Evolutionary conservation across 805 yeast genomes (phyloP).

Genomic region (Schwanniomyces vanrijiae): DNA sequence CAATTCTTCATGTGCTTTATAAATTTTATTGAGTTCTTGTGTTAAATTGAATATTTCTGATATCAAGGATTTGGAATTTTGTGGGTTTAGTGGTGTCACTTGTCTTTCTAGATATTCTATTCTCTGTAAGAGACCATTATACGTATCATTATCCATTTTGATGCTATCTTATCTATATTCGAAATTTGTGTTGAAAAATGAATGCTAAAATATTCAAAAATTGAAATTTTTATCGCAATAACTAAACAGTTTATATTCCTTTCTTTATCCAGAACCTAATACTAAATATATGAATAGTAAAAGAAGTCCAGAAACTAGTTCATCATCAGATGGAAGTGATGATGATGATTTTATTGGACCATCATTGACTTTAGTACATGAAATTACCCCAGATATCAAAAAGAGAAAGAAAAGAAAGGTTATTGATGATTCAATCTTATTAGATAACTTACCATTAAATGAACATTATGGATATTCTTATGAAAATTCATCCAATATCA

Average conservation of each 20-base stretch:
- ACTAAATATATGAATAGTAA: constrained; percentile 1
- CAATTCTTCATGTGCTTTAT: constrained; percentile 17
- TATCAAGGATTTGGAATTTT: constrained; percentile 6
- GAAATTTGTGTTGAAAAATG: too few relatives aligned
- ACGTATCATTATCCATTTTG: constrained; percentile 3
- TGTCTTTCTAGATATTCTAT: constrained; percentile 2
- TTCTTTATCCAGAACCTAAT: too few relatives aligned
- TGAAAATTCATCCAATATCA: constrained; percentile 11
- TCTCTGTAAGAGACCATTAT: not conserved
- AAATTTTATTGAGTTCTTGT: constrained; percentile 11
- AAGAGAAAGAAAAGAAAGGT: constrained; percentile 1
- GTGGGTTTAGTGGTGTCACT: not conserved
- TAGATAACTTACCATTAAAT: constrained; percentile 2
- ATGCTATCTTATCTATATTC: too few relatives aligned
- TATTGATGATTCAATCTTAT: not conserved
- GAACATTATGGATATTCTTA: constrained; percentile 7
- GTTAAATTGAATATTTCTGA: constrained; percentile 15
- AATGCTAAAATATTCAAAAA: too few relatives aligned
- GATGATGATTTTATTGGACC: constrained; percentile 9
- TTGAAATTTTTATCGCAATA: not conserved
- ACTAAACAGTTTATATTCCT: not conserved
- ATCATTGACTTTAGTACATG: not conserved
- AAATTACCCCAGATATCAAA: not conserved
- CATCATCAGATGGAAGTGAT: constrained; percentile 6
- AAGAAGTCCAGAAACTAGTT: constrained; percentile 3